Evolutionary conservation across 192 early-diverging fungal species (phyloP).

Genomic region (Umbelopsis sp.): DNA sequence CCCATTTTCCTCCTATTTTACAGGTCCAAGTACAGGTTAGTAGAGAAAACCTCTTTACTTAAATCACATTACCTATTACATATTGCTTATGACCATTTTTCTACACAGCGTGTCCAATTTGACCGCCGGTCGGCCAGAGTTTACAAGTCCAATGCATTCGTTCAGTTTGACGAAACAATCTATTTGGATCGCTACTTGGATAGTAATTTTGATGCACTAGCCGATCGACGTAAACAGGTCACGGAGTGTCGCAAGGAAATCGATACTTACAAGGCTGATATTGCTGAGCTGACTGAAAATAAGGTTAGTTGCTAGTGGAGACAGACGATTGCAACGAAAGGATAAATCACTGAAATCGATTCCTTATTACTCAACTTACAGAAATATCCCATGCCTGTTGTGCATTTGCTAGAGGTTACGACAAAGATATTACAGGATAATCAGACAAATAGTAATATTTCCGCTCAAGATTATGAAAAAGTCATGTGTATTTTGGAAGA

Average conservation of each 20-base stretch:
- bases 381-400: slow-evolving; percentile 26
- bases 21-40: slow-evolving; percentile 65
- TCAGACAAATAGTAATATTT: not conserved
- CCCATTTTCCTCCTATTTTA: slow-evolving; percentile 63
- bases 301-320: not conserved
- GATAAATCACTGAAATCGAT: too few species aligned
- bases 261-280: slow-evolving; percentile 28
- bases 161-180: slow-evolving; percentile 60
- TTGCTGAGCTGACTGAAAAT: slow-evolving; percentile 29
- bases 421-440: slow-evolving; percentile 23
- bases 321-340: not conserved
- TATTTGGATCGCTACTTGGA: slow-evolving; percentile 62
- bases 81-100: too few species aligned
- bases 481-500: slow-evolving; percentile 16
- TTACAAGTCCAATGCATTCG: slow-evolving; percentile 72
- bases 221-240: slow-evolving; percentile 19
- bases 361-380: not conserved
- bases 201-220: slow-evolving; percentile 30
- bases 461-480: not conserved
- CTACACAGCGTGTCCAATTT: slow-evolving; percentile 63
- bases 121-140: slow-evolving; percentile 53
- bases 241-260: slow-evolving; percentile 35
- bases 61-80: too few species aligned
- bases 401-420: slow-evolving; percentile 37
- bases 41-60: not conserved